These are phyloP conservation scores for Serendipita sp. DNA, from an alignment of 1,284 basidiomycete species.

Conservation along the genomic window DNA sequence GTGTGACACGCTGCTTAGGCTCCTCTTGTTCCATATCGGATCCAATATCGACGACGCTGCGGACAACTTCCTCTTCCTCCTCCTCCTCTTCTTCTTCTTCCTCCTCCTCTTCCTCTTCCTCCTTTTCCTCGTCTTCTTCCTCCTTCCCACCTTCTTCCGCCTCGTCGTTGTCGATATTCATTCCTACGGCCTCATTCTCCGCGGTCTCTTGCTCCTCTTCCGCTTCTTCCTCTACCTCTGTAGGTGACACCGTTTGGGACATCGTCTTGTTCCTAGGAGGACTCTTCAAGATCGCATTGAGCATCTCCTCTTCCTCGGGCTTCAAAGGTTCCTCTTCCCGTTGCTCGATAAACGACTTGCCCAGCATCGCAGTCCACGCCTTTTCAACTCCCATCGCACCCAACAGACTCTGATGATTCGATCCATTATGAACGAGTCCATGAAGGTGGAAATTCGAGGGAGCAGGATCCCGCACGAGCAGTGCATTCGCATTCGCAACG, in stretches of 20 bases:
- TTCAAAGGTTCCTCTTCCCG: slow-evolving; percentile 32
- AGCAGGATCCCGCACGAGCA: neutral
- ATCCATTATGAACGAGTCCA: neutral
- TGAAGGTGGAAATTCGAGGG: neutral
- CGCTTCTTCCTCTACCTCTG: neutral
- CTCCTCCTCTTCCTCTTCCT: neutral
- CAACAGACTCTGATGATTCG: slow-evolving; percentile 7
- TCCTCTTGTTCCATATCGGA: slow-evolving; percentile 11
- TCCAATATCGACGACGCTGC: slow-evolving; percentile 10
- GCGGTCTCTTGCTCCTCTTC: neutral
- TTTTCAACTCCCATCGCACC: slow-evolving; percentile 1
- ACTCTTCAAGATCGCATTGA: slow-evolving; percentile 30
- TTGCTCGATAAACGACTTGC: slow-evolving; percentile 2
- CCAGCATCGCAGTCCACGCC: neutral
- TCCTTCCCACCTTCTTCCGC: too few species aligned
- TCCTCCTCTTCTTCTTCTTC: slow-evolving; percentile 7
- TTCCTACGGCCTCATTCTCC: neutral
- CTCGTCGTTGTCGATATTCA: slow-evolving; percentile 3
- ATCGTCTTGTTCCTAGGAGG: neutral
- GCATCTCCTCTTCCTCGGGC: slow-evolving; percentile 55
- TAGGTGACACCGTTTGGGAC: neutral
- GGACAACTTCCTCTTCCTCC: slow-evolving; percentile 11
- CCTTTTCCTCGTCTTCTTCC: slow-evolving; percentile 9
- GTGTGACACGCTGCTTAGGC: neutral
- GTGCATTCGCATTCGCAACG: neutral